A percentile compares a stretch with the other conserved stretches of the same genome.
Evolutionary conservation across 2,329 filamentous ascomycete species (phyloP).

Genomic region (Stagonosporopsis vannaccii): DNA sequence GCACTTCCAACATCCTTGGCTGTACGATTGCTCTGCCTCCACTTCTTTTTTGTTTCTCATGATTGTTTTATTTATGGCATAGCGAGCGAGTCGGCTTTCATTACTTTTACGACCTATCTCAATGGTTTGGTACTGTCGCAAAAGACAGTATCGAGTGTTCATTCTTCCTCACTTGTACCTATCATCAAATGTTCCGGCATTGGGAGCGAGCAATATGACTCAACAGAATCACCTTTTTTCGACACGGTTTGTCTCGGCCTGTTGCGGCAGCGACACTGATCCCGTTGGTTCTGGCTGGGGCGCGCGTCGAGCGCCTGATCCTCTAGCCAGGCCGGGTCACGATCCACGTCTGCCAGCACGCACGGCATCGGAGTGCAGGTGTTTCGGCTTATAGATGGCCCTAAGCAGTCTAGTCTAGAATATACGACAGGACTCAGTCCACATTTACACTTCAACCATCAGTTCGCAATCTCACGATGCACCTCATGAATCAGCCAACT

Average conservation of each 20-base stretch:
- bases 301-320: slow-evolving; percentile 3
- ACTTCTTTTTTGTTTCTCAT: slow-evolving; percentile 32
- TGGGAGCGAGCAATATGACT: slow-evolving; percentile 18
- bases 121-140: slow-evolving; percentile 15
- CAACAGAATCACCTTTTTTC: slow-evolving; percentile 11
- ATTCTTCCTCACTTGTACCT: slow-evolving; percentile 25
- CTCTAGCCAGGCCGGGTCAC: slow-evolving; percentile 1
- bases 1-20: slow-evolving; percentile 15
- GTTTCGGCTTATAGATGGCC: slow-evolving; percentile 11
- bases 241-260: slow-evolving; percentile 13
- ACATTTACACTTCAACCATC: slow-evolving; percentile 19
- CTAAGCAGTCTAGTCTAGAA: slow-evolving; percentile 10
- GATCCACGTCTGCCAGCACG: background rate
- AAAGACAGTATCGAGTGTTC: slow-evolving; percentile 7
- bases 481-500: slow-evolving; percentile 16
- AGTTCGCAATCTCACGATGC: slow-evolving; percentile 13
- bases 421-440: slow-evolving; percentile 19
- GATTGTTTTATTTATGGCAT: slow-evolving; percentile 50
- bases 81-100: slow-evolving; percentile 42
- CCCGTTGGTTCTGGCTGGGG: background rate
- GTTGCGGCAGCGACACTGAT: background rate
- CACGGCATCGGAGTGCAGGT: slow-evolving; percentile 2
- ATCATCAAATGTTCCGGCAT: slow-evolving; percentile 20
- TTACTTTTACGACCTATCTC: slow-evolving; percentile 18
- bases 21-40: slow-evolving; percentile 20